Evolutionary conservation across 345 rosid genomes (phyloP).

Genomic region (Xanthoceras sorbifolium): DNA sequence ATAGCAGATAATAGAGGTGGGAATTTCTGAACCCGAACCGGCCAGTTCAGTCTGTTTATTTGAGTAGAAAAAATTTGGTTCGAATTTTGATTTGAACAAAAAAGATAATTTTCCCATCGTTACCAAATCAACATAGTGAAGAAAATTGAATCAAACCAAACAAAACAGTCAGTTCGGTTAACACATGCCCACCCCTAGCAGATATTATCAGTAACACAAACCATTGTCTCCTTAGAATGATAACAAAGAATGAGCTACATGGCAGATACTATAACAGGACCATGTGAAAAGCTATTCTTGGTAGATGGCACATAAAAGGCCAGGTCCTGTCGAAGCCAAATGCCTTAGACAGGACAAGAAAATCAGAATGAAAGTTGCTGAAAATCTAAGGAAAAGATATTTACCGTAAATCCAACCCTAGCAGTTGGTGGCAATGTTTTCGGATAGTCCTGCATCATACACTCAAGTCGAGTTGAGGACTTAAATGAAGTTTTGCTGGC

Average conservation of each 20-base stretch:
- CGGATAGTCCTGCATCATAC: conserved; percentile 99
- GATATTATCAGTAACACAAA: not conserved
- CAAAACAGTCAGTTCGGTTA: not conserved
- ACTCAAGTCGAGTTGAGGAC: conserved; percentile 92
- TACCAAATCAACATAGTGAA: not conserved
- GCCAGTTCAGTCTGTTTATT: not conserved
- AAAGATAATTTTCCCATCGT: not conserved
- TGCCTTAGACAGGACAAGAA: conserved; percentile 1
- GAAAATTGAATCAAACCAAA: not conserved
- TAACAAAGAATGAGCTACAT: not conserved
- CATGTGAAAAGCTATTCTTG: not conserved
- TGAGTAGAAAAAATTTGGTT: not conserved
- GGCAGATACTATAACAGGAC: conserved; percentile 3
- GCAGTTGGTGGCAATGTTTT: conserved; percentile 88
- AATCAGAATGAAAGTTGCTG: not conserved
- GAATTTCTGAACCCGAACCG: not conserved
- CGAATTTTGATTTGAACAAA: not conserved
- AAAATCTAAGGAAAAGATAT: conserved; percentile 5
- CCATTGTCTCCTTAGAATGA: not conserved
- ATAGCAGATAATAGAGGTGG: not conserved
- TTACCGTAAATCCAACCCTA: conserved; percentile 92
- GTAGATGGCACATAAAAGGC: not conserved
- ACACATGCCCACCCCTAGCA: not conserved
- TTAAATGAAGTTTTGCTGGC: conserved; percentile 81
- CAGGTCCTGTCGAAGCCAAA: not conserved